A percentile compares a stretch with the other conserved stretches of the same genome.
Conservation (phyloP, 2,329 filamentous ascomycete species). For the Paraconiothyrium sp. region DNA sequence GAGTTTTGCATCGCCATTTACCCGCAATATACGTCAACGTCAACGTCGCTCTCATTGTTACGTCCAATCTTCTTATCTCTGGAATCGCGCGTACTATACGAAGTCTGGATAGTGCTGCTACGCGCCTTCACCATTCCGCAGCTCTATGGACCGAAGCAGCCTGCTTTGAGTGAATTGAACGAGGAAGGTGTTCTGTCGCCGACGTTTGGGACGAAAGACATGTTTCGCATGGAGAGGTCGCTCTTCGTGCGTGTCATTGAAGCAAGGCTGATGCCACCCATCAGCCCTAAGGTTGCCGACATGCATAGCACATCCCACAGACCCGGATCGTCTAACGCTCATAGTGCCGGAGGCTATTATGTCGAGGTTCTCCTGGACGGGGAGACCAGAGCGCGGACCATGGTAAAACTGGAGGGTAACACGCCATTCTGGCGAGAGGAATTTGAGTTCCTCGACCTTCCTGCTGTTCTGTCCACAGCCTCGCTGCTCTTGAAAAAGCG, state of each 20-base stretch:
- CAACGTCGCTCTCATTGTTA: conserved; percentile 77
- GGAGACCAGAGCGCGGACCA: conserved; percentile 79
- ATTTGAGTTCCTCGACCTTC: conserved; percentile 79
- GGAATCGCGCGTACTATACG: conserved; percentile 88
- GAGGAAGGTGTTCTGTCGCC: conserved; percentile 48
- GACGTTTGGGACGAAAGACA: conserved; percentile 60
- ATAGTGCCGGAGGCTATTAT: conserved; percentile 71
- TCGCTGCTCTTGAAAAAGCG: conserved; percentile 76
- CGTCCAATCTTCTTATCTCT: conserved; percentile 90
- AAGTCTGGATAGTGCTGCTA: conserved; percentile 95
- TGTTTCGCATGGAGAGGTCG: conserved; percentile 73
- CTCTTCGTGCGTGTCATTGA: conserved; percentile 69
- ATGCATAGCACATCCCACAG: conserved; percentile 33
- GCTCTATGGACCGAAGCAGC: conserved; percentile 76
- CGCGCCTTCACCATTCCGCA: conserved; percentile 93
- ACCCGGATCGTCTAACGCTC: conserved; percentile 43
- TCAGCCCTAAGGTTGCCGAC: conserved; percentile 49
- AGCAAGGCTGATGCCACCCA: conserved; percentile 61
- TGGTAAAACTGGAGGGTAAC: conserved; percentile 73
- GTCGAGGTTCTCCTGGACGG: conserved; percentile 83
- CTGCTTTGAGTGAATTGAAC: conserved; percentile 55
- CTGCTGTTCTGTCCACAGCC: conserved; percentile 72
- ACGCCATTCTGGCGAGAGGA: conserved; percentile 86
- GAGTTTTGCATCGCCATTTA: conserved; percentile 96
- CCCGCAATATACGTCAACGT: conserved; percentile 83